Percentiles rank a stretch among this genome's conserved stretches.
Evolutionary conservation across 495 filamentous ascomycete genomes (phyloP).

Genomic region (Echria macrotheca): DNA sequence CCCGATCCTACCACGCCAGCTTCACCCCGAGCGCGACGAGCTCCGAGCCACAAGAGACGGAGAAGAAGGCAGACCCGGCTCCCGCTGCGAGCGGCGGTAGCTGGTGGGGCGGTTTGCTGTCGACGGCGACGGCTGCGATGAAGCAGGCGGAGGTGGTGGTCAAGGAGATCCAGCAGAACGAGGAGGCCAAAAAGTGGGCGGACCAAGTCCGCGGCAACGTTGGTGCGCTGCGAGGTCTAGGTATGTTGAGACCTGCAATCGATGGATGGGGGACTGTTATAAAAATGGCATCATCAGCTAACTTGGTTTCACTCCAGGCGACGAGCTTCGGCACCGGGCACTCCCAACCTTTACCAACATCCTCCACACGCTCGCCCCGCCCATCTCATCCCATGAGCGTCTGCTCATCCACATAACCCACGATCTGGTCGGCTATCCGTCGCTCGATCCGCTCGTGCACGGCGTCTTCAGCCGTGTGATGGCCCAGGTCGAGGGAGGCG

Average conservation of each 20-base stretch:
- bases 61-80: constrained; percentile 38
- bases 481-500: constrained; percentile 96
- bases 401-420: constrained; percentile 98
- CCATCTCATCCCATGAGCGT: constrained; percentile 95
- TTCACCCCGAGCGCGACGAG: constrained; percentile 48
- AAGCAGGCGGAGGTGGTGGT: constrained; percentile 92
- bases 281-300: constrained; percentile 13
- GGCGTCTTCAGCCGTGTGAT: constrained; percentile 93
- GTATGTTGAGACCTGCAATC: too few species aligned
- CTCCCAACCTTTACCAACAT: constrained; percentile 93
- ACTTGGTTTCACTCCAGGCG: constrained; percentile 50
- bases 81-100: constrained; percentile 52
- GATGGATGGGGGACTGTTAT: too few species aligned
- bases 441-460: constrained; percentile 89
- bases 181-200: constrained; percentile 94
- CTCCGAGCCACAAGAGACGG: constrained; percentile 47
- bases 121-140: constrained; percentile 71
- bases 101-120: constrained; percentile 89
- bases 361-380: constrained; percentile 89
- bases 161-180: constrained; percentile 91
- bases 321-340: constrained; percentile 81
- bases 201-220: constrained; percentile 92
- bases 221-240: constrained; percentile 69
- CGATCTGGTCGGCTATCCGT: constrained; percentile 88
- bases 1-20: constrained; percentile 57